Percentiles rank a stretch among this genome's conserved stretches.
Evolutionary conservation across 495 filamentous ascomycete species (phyloP).

Genomic region (Rhizodiscina lignyota): DNA sequence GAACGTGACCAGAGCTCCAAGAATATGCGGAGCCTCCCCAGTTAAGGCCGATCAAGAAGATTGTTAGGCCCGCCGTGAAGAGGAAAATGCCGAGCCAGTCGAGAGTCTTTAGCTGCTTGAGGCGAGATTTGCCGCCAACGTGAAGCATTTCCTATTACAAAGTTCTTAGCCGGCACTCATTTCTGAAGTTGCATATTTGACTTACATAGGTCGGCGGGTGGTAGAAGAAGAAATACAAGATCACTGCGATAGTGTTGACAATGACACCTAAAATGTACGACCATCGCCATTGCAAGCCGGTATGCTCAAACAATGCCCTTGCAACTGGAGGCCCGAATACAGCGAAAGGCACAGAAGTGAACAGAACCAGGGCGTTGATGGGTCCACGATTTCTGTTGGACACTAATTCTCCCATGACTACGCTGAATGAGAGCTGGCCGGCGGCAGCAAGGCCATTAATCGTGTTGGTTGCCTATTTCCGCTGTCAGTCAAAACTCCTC

Average conservation of each 20-base stretch:
- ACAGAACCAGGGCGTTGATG: slow-evolving; percentile 49
- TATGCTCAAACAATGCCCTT: slow-evolving; percentile 20
- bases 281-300: slow-evolving; percentile 26
- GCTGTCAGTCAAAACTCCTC: too few relatives aligned
- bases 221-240: slow-evolving; percentile 48
- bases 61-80: slow-evolving; percentile 2
- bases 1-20: slow-evolving; percentile 40
- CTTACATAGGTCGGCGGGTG: slow-evolving; percentile 38
- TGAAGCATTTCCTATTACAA: slow-evolving; percentile 52
- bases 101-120: slow-evolving; percentile 7
- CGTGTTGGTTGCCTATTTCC: too few relatives aligned
- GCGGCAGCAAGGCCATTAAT: slow-evolving; percentile 47
- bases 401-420: slow-evolving; percentile 51
- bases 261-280: slow-evolving; percentile 30
- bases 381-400: slow-evolving; percentile 50
- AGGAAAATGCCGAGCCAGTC: slow-evolving; percentile 6
- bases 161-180: slow-evolving; percentile 36
- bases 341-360: slow-evolving; percentile 44
- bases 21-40: slow-evolving; percentile 52
- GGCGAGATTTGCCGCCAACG: slow-evolving; percentile 43
- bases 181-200: slow-evolving; percentile 14
- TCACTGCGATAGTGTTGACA: slow-evolving; percentile 19
- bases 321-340: slow-evolving; percentile 28
- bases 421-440: slow-evolving; percentile 46
- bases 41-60: slow-evolving; percentile 24